These are phyloP conservation scores for Recurvomyces mirabilis DNA, from an alignment of 495 filamentous ascomycete genomes.

Conservation along the genomic window DNA sequence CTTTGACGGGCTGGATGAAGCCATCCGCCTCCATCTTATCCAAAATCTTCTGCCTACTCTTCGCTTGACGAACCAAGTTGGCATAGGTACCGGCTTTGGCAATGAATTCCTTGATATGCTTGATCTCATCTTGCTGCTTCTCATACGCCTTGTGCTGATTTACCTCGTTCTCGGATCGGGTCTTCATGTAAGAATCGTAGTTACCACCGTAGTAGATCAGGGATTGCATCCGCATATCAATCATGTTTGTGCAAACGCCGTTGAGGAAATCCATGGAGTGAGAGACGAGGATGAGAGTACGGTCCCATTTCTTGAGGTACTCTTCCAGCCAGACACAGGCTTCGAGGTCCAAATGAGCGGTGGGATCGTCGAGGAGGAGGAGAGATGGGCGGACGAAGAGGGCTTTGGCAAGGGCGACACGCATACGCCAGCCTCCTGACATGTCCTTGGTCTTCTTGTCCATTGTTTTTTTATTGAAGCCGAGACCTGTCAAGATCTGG, in stretches of 20 bases:
- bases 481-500: conserved; percentile 94
- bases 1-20: conserved; percentile 80
- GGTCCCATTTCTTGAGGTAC: conserved; percentile 99
- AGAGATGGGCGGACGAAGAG: conserved; percentile 97
- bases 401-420: conserved; percentile 92
- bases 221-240: conserved; percentile 86
- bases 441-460: conserved; percentile 99
- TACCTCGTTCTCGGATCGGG: conserved; percentile 80
- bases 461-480: conserved; percentile 96
- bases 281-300: conserved; percentile 92
- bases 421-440: conserved; percentile 99
- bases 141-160: conserved; percentile 98
- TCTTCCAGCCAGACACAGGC: conserved; percentile 99
- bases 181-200: conserved; percentile 96
- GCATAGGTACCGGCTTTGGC: conserved; percentile 98
- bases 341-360: conserved; percentile 97
- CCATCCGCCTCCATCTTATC: conserved; percentile 99
- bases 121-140: conserved; percentile 98
- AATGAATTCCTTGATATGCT: conserved; percentile 99
- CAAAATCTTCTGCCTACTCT: conserved; percentile 98
- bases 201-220: conserved; percentile 99
- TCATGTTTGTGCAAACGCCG: conserved; percentile 97
- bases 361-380: conserved; percentile 93
- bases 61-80: conserved; percentile 97
- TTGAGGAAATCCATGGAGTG: conserved; percentile 99